phyloP scores from a whole-genome alignment of 2,329 filamentous ascomycete species.

The Microcera coccophila region DNA sequence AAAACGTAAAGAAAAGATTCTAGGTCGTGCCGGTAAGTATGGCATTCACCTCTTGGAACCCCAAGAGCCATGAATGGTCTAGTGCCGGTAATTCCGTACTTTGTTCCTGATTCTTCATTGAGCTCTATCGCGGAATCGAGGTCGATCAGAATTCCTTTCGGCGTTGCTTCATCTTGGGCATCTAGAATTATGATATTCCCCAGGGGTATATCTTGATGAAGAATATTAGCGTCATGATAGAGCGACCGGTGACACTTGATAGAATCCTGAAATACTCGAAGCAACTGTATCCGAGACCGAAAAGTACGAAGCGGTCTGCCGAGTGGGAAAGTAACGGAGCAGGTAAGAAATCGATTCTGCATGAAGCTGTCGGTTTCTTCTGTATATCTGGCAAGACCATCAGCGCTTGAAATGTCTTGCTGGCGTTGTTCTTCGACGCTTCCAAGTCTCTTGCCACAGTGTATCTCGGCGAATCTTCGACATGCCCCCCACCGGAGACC shows the following conservation, averaged over 20 bases:
- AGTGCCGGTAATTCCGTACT: conserved; percentile 16
- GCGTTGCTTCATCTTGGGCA: not conserved
- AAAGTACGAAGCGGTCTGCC: conserved; percentile 18
- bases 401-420: not conserved
- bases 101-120: conserved; percentile 3
- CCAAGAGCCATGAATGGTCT: conserved; percentile 27
- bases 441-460: conserved; percentile 2
- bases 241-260: conserved; percentile 19
- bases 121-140: conserved; percentile 15
- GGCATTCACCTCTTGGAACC: conserved; percentile 4
- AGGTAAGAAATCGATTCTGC: conserved; percentile 18
- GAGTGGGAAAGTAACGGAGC: conserved; percentile 17
- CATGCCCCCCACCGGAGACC: conserved; percentile 13
- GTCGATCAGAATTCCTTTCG: conserved; percentile 16
- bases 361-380: conserved; percentile 11
- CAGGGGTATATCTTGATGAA: conserved; percentile 6
- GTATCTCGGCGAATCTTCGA: conserved; percentile 8
- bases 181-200: conserved; percentile 15
- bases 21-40: conserved; percentile 25
- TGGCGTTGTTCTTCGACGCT: conserved; percentile 6
- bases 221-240: not conserved
- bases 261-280: conserved; percentile 16
- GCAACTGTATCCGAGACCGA: conserved; percentile 10
- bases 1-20: conserved; percentile 29
- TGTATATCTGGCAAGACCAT: conserved; percentile 10